phyloP scores from a whole-genome alignment of 768 basidiomycete species.

The Tephrocybe sp. region DNA sequence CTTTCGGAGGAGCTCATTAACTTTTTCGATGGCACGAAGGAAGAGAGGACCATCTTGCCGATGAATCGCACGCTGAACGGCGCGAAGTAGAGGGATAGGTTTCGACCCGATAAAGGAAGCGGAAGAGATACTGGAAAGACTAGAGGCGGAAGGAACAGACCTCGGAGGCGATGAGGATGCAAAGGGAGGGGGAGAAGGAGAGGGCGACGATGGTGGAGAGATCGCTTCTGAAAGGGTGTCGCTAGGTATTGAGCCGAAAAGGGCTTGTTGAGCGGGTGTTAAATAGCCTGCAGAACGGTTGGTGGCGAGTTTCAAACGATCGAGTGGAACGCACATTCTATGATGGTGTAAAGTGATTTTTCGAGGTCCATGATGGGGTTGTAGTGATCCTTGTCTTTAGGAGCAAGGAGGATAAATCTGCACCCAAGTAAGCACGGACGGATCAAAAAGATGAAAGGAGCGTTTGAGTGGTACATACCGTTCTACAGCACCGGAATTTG shows the following conservation, averaged over 20 bases:
- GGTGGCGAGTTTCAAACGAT: slow-evolving; percentile 10
- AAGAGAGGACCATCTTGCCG: slow-evolving; percentile 73
- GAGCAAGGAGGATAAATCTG: slow-evolving; percentile 76
- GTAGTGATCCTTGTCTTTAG: slow-evolving; percentile 86
- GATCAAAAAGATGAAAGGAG: background rate
- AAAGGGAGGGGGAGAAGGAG: slow-evolving; percentile 39
- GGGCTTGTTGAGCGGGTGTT: slow-evolving; percentile 58
- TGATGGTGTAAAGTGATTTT: slow-evolving; percentile 66
- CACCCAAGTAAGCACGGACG: background rate
- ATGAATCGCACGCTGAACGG: slow-evolving; percentile 70
- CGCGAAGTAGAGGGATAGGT: slow-evolving; percentile 44
- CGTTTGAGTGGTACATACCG: slow-evolving; percentile 42
- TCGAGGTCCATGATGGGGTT: slow-evolving; percentile 83
- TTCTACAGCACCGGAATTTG: slow-evolving; percentile 69
- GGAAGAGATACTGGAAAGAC: slow-evolving; percentile 31
- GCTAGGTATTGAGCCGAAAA: slow-evolving; percentile 68
- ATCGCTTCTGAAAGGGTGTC: slow-evolving; percentile 42
- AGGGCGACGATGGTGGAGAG: slow-evolving; percentile 34
- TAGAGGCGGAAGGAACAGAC: slow-evolving; percentile 29
- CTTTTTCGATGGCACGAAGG: slow-evolving; percentile 53
- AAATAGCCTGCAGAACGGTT: slow-evolving; percentile 52
- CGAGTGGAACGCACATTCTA: slow-evolving; percentile 52
- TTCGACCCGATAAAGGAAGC: slow-evolving; percentile 25
- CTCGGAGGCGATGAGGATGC: slow-evolving; percentile 28
- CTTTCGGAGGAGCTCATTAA: slow-evolving; percentile 60